These are phyloP conservation scores for Rhizopus arrhizus DNA, from an alignment of 371 early-diverging fungal genomes.

Conservation along the genomic window DNA sequence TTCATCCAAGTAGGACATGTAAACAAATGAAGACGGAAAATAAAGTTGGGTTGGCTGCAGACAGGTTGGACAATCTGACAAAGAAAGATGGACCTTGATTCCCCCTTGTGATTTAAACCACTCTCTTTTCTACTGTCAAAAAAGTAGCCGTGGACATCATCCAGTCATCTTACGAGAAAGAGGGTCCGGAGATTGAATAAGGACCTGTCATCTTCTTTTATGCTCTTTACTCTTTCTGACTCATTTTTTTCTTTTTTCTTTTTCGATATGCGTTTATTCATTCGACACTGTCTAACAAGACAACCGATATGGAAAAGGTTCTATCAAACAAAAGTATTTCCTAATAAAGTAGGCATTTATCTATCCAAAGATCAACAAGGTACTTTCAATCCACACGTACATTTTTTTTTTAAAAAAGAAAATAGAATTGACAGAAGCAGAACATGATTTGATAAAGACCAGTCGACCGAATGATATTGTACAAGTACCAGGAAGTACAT, in stretches of 20 bases:
- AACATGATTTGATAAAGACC: conserved; percentile 28
- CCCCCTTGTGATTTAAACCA: too few relatives aligned
- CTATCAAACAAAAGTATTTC: conserved; percentile 13
- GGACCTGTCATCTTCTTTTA: too few relatives aligned
- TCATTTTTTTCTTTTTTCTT: background rate
- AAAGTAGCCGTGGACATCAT: too few relatives aligned
- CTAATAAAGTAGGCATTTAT: conserved; percentile 22
- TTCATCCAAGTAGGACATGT: too few relatives aligned
- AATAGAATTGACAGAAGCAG: conserved; percentile 15
- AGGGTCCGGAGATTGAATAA: too few relatives aligned
- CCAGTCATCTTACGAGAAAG: too few relatives aligned
- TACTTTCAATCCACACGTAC: background rate
- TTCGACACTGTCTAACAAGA: too few relatives aligned
- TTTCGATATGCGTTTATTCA: background rate
- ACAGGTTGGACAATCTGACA: too few relatives aligned
- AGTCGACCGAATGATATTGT: conserved; percentile 44
- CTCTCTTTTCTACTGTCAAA: too few relatives aligned
- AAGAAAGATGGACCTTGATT: too few relatives aligned
- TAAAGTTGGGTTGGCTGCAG: too few relatives aligned
- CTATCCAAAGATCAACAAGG: conserved; percentile 17
- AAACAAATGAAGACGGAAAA: too few relatives aligned
- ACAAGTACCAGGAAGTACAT: conserved; percentile 63
- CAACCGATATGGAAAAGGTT: background rate
- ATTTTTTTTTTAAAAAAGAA: background rate
- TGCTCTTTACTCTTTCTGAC: background rate